These are phyloP conservation scores for Aspergillus nomiae DNA, from an alignment of 2,329 filamentous ascomycete genomes.

Conservation along the genomic window DNA sequence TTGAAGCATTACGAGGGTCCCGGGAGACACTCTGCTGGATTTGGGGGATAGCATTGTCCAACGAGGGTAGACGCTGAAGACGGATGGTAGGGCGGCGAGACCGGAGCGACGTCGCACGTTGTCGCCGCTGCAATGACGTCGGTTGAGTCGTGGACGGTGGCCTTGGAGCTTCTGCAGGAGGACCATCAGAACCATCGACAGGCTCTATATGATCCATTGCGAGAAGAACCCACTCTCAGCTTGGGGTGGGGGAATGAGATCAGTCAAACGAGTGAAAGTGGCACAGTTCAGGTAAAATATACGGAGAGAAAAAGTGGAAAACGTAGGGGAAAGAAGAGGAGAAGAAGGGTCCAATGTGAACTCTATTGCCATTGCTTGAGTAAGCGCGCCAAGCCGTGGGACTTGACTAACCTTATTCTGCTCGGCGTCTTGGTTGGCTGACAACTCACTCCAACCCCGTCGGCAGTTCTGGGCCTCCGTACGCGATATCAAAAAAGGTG, in stretches of 20 bases:
- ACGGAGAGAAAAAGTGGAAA: conserved; percentile 3
- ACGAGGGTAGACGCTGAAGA: conserved; percentile 24
- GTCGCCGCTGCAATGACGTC: conserved; percentile 24
- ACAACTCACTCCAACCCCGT: not conserved
- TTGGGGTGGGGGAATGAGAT: not conserved
- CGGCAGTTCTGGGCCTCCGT: not conserved
- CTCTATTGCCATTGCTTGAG: not conserved
- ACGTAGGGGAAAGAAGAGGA: not conserved
- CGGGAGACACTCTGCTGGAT: conserved; percentile 9
- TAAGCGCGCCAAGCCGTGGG: not conserved
- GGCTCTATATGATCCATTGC: conserved; percentile 44
- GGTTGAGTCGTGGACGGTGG: conserved; percentile 19
- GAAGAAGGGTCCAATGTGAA: not conserved
- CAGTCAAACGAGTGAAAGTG: not conserved
- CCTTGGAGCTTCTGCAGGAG: conserved; percentile 10
- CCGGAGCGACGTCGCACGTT: conserved; percentile 26
- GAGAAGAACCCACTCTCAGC: conserved; percentile 1
- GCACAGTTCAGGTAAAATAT: not conserved
- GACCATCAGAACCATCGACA: conserved; percentile 24
- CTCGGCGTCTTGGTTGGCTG: not conserved
- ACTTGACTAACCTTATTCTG: conserved; percentile 7
- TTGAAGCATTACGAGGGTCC: conserved; percentile 1
- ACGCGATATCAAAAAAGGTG: not conserved
- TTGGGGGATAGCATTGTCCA: conserved; percentile 11
- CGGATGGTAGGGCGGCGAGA: conserved; percentile 37